Conservation (phyloP, 495 filamentous ascomycete species). For the Saxophila tyrrhenica region DNA sequence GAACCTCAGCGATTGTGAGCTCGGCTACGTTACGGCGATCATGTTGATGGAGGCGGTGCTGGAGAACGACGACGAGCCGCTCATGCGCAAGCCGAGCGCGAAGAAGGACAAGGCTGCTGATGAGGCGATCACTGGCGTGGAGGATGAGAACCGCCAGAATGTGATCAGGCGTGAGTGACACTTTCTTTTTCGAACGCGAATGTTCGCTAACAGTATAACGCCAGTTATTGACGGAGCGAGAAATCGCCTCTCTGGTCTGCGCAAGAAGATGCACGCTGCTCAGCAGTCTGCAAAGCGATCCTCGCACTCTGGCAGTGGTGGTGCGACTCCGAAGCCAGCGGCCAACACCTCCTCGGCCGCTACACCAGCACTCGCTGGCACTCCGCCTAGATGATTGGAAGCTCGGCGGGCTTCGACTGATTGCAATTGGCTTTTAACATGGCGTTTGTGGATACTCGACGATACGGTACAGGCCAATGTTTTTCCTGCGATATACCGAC, state of each 20-base stretch:
- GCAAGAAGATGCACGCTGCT: constrained; percentile 28
- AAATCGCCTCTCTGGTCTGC: constrained; percentile 23
- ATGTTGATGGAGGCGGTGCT: constrained; percentile 88
- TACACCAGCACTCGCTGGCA: constrained; percentile 8
- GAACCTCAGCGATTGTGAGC: constrained; percentile 78
- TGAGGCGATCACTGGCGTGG: constrained; percentile 29
- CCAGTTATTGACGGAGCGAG: constrained; percentile 32
- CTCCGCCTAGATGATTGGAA: constrained; percentile 9
- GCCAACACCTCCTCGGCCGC: constrained; percentile 2
- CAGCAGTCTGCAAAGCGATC: constrained; percentile 23
- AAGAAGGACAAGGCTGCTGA: constrained; percentile 25
- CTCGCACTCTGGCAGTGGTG: constrained; percentile 12
- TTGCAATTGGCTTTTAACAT: background rate
- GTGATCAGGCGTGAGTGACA: constrained; percentile 33
- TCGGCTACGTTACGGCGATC: constrained; percentile 86
- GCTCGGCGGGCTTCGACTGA: background rate
- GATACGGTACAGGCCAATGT: background rate
- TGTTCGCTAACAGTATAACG: background rate
- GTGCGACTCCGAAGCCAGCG: constrained; percentile 12
- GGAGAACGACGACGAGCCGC: constrained; percentile 64
- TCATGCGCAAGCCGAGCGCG: constrained; percentile 16
- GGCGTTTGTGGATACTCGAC: background rate
- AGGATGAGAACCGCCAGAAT: constrained; percentile 31
- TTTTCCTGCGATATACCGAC: background rate
- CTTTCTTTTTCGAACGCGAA: background rate